Evolutionary conservation across 805 yeast species (phyloP), one percentile per base, ranked within the genome.

Genomic region (Candida maris): DNA sequence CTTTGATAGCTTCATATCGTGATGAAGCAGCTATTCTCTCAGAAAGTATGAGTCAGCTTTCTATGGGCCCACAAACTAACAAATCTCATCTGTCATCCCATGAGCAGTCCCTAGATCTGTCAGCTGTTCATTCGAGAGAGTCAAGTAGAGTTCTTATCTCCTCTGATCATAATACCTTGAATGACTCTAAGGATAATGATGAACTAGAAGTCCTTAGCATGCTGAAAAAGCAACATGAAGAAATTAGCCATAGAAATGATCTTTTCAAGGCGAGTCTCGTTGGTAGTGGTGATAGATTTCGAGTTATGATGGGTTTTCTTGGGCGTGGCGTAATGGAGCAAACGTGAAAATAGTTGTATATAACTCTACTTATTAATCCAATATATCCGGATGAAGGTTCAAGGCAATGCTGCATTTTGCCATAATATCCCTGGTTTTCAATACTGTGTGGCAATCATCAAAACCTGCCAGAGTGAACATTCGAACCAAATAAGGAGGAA

Each of bases 271-370:
- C 70, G 22, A 70, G 81, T 4, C 58, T 93, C 39, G 51, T 64
- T 17, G 77, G 70, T 27, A 61, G 70, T 26, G 70, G 61, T 4
- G 85, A 83, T 47, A 73, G 85, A 45, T 81, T 89, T 57, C 81
- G 78, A 52, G 80, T 81, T 3, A 73, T 91, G 35, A 73, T 82
- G 40, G 94, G 86, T 37, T 89, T 81, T 56, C 73, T 89, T 30
- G 95, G 96, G 2, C 74, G 88, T 39, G 98, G 98, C 2, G 91
- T 83, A 0, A 73, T 89, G 77, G 86, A 81, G 32, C 59, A 59
- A 15, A 45, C 59, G 2, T n/a, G n/a, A n/a, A n/a, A n/a, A n/a
- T n/a, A n/a, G n/a, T n/a, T n/a, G n/a, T n/a, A n/a, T n/a, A n/a
- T n/a, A n/a, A n/a, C n/a, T n/a, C n/a, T n/a, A n/a, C n/a, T n/a